Evolutionary conservation across 495 filamentous ascomycete species (phyloP).

Genomic region (Trichoderma reesei): DNA sequence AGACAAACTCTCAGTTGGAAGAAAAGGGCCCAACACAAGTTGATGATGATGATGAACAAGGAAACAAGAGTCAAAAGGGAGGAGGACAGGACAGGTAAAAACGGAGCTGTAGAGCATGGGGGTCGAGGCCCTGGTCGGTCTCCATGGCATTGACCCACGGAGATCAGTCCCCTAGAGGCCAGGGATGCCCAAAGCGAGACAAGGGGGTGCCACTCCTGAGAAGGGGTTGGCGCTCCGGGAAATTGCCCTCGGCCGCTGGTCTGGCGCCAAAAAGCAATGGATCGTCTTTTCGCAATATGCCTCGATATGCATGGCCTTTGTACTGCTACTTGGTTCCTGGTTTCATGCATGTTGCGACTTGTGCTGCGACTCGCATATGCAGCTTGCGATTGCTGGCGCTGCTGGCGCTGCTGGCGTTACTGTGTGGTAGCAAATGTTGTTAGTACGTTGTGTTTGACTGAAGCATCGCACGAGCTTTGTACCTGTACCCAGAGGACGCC

Average conservation of each 20-base stretch:
- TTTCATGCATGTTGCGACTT: too few species aligned
- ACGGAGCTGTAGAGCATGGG: neutral
- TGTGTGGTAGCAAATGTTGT: too few species aligned
- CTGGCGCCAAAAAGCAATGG: slow-evolving; percentile 1
- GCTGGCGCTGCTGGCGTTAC: too few species aligned
- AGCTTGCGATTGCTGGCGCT: too few species aligned
- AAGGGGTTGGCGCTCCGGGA: slow-evolving; percentile 4
- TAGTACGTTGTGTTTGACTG: too few species aligned
- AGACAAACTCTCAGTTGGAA: slow-evolving; percentile 41
- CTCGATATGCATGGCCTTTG: neutral
- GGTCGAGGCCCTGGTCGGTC: slow-evolving; percentile 2
- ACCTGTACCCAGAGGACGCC: neutral
- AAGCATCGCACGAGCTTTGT: neutral
- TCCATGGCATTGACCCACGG: slow-evolving; percentile 7
- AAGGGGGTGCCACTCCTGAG: slow-evolving; percentile 7
- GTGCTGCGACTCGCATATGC: too few species aligned
- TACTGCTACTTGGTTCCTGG: neutral
- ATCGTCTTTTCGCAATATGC: neutral
- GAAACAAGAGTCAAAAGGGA: slow-evolving; percentile 15
- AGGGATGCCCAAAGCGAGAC: slow-evolving; percentile 5
- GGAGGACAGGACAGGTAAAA: slow-evolving; percentile 16
- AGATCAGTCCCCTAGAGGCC: slow-evolving; percentile 5
- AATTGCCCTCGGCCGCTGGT: neutral
- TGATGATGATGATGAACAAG: slow-evolving; percentile 13
- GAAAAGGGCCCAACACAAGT: slow-evolving; percentile 12